Conservation (phyloP, 2,329 filamentous ascomycete species). For the Aspergillus ruber region DNA sequence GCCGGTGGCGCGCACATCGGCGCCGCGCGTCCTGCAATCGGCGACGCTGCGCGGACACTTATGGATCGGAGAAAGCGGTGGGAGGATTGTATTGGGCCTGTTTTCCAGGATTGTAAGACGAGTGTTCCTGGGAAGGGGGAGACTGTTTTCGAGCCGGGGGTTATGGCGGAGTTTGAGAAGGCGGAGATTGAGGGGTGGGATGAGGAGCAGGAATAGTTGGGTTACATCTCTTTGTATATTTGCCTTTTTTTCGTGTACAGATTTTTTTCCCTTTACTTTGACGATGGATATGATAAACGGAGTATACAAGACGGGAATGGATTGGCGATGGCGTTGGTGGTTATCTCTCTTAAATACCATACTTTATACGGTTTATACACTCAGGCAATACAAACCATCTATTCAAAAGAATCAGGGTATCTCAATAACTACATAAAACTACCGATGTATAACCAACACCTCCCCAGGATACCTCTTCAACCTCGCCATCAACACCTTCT, state of each 20-base stretch:
- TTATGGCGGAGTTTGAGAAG: conserved; percentile 68
- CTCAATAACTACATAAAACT: conserved; percentile 11
- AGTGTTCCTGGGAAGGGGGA: conserved; percentile 64
- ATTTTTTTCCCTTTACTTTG: conserved; percentile 4
- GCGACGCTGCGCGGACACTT: conserved; percentile 80
- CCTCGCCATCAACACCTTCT: conserved; percentile 38
- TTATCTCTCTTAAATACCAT: not conserved
- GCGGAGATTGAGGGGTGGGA: conserved; percentile 75
- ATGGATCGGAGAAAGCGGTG: conserved; percentile 89
- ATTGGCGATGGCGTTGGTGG: conserved; percentile 13
- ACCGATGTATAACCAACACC: conserved; percentile 43
- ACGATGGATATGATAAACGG: conserved; percentile 4
- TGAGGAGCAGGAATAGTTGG: conserved; percentile 60
- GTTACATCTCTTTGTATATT: not conserved
- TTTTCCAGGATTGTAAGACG: conserved; percentile 78
- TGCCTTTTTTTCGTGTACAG: not conserved
- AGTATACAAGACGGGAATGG: not conserved
- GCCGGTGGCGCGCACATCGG: conserved; percentile 61
- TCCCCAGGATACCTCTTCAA: conserved; percentile 40
- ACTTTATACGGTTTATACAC: not conserved
- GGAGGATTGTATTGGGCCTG: conserved; percentile 83
- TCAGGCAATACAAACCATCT: not conserved
- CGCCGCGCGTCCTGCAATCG: conserved; percentile 57
- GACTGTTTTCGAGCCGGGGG: conserved; percentile 65
- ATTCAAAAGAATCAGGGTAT: conserved; percentile 5